Evolutionary conservation across 441 rosid genomes (phyloP), one percentile per base, ranked within the genome.

Genomic region (Croton laevigatus): DNA sequence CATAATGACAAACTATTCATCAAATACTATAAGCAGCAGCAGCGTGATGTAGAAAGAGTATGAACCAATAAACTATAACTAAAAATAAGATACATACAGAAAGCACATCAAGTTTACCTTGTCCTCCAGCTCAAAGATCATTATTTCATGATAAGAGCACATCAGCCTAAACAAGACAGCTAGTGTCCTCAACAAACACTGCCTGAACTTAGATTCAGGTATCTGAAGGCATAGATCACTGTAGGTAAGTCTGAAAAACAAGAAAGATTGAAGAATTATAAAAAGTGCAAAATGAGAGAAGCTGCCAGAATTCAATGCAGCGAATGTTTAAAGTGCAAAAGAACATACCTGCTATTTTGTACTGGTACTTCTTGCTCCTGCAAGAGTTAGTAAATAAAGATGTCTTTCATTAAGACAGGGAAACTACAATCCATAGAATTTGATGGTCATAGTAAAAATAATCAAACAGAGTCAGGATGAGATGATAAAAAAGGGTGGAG

Each of bases 171-270:
- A 96, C 34, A 93, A 81, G 72, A 86, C 85, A 54, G 93, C 93
- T 34, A 96, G 85, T 69, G 99, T 91, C 85, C 90, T 86, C 80
- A 96, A 84, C 71, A 96, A 79, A 85, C 97, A 89, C 74, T 82
- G 89, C 79, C 97, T 91, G 82, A 96, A 93, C 85, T 87, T 91
- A 80, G 98, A 84, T 82, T 96, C 99, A 62, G 98, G 97, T 76
- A 91, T 91, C 83, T 81, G 93, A 80, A 83, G 86, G 84, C 99
- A 91, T 72, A 96, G 87, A 83, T 96, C 99, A 80, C 99, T 91
- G 90, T 90, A 93, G 65, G 99, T 96, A 81, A 91, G 93, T 81
- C 99, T 96, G 97, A 66, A 84, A 84, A 58, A 69, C 75, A 79
- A n/a, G 62, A 65, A 67, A 38, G 74, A 76, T 44, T 20, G 59